Conservation (phyloP, 2,329 filamentous ascomycete species). For the Fusarium hainanense region DNA sequence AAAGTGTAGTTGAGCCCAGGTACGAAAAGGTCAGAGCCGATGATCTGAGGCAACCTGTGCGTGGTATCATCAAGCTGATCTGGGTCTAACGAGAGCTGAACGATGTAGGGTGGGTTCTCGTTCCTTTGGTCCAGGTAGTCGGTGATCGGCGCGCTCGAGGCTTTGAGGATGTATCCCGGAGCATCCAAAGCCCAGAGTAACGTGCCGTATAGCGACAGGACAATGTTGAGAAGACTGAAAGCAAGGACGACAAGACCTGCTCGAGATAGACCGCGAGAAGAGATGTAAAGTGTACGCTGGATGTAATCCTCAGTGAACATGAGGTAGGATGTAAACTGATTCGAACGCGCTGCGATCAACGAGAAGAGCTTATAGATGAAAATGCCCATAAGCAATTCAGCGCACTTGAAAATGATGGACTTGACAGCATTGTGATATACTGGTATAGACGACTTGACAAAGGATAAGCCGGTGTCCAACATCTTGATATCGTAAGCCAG, state of each 20-base stretch:
- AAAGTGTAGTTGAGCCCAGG: slow-evolving; percentile 31
- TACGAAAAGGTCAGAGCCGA: slow-evolving; percentile 14
- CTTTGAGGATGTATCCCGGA: slow-evolving; percentile 27
- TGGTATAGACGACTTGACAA: slow-evolving; percentile 30
- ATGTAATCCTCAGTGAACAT: slow-evolving; percentile 39
- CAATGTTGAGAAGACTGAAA: slow-evolving; percentile 23
- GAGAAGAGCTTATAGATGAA: slow-evolving; percentile 35
- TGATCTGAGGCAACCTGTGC: neutral
- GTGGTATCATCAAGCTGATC: neutral
- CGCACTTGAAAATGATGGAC: slow-evolving; percentile 31
- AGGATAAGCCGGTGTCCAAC: slow-evolving; percentile 13
- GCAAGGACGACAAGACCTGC: slow-evolving; percentile 16
- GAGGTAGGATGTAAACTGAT: slow-evolving; percentile 36
- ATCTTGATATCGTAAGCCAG: neutral
- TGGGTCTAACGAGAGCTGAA: slow-evolving; percentile 12
- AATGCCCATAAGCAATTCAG: slow-evolving; percentile 30
- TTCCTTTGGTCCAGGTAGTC: slow-evolving; percentile 16
- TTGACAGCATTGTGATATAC: slow-evolving; percentile 38
- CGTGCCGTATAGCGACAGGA: slow-evolving; percentile 26
- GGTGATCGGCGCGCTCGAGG: neutral
- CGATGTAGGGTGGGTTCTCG: slow-evolving; percentile 17
- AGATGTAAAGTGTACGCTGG: slow-evolving; percentile 19
- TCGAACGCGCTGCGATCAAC: slow-evolving; percentile 24
- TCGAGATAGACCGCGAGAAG: slow-evolving; percentile 23
- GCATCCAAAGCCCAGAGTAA: slow-evolving; percentile 34